Evolutionary conservation across 352 stramenopile species (phyloP).

Genomic region (Pythium insidiosum): DNA sequence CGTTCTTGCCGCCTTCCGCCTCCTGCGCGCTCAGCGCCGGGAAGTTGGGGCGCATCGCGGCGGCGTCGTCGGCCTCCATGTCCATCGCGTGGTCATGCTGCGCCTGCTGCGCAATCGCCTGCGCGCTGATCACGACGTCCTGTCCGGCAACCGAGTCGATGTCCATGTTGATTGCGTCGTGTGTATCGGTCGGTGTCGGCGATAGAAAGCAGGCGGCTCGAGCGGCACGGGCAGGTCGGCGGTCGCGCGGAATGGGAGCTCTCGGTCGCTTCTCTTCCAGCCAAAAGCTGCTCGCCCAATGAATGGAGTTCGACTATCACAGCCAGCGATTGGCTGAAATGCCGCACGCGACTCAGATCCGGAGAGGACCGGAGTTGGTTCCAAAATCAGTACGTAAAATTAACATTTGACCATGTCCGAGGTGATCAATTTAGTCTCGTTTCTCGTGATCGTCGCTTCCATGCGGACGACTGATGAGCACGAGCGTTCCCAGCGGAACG

Average conservation of each 20-base stretch:
- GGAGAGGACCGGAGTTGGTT: too few relatives aligned
- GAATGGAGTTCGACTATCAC: conserved; percentile 17
- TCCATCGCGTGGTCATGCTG: conserved; percentile 45
- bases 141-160: too few relatives aligned
- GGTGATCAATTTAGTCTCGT: too few relatives aligned
- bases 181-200: background rate
- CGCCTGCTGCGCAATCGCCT: conserved; percentile 42
- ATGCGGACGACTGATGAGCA: conserved; percentile 19
- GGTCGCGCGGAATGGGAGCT: background rate
- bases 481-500: conserved; percentile 20
- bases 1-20: conserved; percentile 80
- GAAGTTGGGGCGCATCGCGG: conserved; percentile 51
- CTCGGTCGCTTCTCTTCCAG: background rate
- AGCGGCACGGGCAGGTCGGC: conserved; percentile 6
- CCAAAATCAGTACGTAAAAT: background rate
- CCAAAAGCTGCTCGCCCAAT: too few relatives aligned
- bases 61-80: conserved; percentile 37
- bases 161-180: conserved; percentile 32
- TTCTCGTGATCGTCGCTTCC: background rate
- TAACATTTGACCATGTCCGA: too few relatives aligned
- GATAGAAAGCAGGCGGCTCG: background rate
- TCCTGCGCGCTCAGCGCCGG: conserved; percentile 74
- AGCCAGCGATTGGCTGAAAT: conserved; percentile 14
- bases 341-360: too few relatives aligned
- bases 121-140: conserved; percentile 49